Evolutionary conservation across 192 early-diverging fungal genomes (phyloP), one percentile per base, ranked within the genome.

Genomic region (Umbelopsis isabellina): DNA sequence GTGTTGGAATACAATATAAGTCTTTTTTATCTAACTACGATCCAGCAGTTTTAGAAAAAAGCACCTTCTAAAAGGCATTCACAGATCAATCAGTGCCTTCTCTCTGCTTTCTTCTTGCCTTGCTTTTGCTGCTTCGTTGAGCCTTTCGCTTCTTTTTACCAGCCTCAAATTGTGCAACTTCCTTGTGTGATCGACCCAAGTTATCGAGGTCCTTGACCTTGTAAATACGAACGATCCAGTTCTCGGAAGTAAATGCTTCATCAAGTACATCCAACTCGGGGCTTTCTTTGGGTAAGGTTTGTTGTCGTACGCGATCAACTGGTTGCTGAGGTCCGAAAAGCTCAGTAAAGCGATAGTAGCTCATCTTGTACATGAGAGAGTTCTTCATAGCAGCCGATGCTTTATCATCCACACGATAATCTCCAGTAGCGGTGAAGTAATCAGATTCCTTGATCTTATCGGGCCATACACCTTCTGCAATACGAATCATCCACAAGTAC

Each of bases 401-500:
- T 12, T 86, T 74, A 33, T 96, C 95, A 69, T 95, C 97, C 16
- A 98, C 93, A 46, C 91, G 83, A 77, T 99, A 99, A 75, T 98
- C 92, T 16, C 98, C 98, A 6, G 87, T 79, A 2, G 77, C 68
- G 27, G 93, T 99, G 72, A 97, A 99, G 78, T 95, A 99, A 23
- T 84, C 83, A 25, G 84, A 71, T 80, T 99, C 98, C 67, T 83
- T 91, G 66, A 99, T 84, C n/a, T 97, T 89, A 52, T 98, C 89
- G 0, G 98, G 98, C 78, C 92, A 99, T 2, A 99, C 94, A n/a
- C 78, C 78, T 58, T 97, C 94, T 0, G 93, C 96, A 78, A 99
- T 99, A 61, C 98, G 91, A 67, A 99, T 92, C 98, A 99, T 99
- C 98, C 98, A 99, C 83, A 99, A 72, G 85, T 97, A 99, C 84